Base-by-base conservation (phyloP, 495 filamentous ascomycete genomes). In the Trypethelium eluteriae region DNA sequence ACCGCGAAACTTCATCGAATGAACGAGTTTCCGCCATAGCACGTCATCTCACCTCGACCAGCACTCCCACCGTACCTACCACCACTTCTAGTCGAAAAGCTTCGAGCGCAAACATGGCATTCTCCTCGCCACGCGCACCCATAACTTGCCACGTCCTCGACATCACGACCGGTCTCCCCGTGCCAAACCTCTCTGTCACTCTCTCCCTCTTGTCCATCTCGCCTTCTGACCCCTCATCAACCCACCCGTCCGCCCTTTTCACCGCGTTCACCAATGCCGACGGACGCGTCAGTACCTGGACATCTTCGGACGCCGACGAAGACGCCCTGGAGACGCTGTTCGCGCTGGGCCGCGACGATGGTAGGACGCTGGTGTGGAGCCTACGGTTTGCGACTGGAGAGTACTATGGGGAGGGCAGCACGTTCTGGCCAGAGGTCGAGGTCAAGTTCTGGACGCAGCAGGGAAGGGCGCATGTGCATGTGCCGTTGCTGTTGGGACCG, bases 401-500 rank as follows among this genome's bases (percentile, higher is more conserved):
- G 18, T 96, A 94, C 79, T 96, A 86, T 73, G 89, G 89, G 67
- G 80, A 84, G 67, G 84, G 79, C 0, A 84, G 86, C 65, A 92
- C 91, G 3, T 97, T 98, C 75, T 97, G 91, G 75, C 91, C 91
- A 35, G 89, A 93, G 78, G 92, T 97, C n/a, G 86, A 88, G 75
- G 84, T 98, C 49, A 85, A 85, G 64, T 96, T 98, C 76, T 84
- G 83, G 56, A 76, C 38, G 86, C 80, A 12, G 83, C 89, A 62
- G 66, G 64, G 64, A 64, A 68, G 69, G 39, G 72, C 74, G 79
- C 89, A 95, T 78, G 97, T 92, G 72, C 94, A 98, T 84, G 89
- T 98, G 3, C 94, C 94, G 36, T 79, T 98, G 74, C 71, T 98
- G 75, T 74, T 98, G 78, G 86, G 90, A 64, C 93, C 93, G 53